Conservation (phyloP, 345 rosid genomes). For the Eucalyptus microcorys region DNA sequence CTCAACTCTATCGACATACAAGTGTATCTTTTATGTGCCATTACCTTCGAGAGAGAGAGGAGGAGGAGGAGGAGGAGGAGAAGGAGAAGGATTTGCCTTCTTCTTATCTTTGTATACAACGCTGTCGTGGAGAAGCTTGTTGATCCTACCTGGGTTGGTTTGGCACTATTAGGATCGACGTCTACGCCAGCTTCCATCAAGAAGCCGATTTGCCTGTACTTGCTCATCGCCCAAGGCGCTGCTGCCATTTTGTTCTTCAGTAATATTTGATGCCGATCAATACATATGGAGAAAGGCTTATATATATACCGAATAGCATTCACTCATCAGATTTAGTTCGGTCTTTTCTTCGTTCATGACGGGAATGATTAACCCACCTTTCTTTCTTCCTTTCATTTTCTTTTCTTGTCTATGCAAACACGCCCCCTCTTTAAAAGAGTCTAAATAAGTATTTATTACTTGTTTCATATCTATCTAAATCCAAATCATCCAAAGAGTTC, state of each 20-base stretch:
- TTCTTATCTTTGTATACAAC: neutral
- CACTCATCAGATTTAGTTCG: no score
- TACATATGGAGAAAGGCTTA: neutral
- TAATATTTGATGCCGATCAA: neutral
- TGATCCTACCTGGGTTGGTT: neutral
- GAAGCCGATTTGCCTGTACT: neutral
- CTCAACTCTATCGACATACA: neutral
- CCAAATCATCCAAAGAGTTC: neutral
- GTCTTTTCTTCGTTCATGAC: no score
- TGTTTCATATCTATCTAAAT: neutral
- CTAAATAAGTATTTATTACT: neutral
- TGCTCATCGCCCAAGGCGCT: neutral
- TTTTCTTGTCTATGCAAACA: no score
- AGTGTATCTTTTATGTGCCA: neutral
- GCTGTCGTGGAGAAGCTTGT: neutral
- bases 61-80: no score
- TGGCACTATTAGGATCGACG: neutral
- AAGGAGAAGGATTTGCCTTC: neutral
- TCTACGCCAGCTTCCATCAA: neutral
- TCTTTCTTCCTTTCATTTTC: neutral
- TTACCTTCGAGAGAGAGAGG: neutral
- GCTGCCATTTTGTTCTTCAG: neutral
- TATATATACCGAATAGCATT: neutral
- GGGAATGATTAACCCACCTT: neutral
- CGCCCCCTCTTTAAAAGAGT: no score